These are phyloP conservation scores for Cryphonectria nitschkei DNA, from an alignment of 2,329 filamentous ascomycete species.

Conservation along the genomic window DNA sequence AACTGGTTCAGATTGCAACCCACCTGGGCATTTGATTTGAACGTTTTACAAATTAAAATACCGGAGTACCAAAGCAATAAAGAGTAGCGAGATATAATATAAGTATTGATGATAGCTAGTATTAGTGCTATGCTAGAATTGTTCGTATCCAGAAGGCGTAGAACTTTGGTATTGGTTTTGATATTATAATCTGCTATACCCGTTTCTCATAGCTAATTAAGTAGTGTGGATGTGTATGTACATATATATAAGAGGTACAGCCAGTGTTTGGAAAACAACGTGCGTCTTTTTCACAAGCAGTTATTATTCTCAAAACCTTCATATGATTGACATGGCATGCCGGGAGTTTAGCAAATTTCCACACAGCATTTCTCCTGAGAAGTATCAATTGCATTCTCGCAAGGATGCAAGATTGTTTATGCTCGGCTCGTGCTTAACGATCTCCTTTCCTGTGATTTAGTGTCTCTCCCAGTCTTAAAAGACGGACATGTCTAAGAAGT, in stretches of 20 bases:
- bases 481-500: neutral
- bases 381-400: neutral
- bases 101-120: slow-evolving; percentile 6
- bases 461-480: neutral
- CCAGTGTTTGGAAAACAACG: too few relatives aligned
- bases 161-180: neutral
- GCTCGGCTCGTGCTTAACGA: neutral
- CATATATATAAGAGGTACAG: too few relatives aligned
- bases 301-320: too few relatives aligned
- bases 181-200: neutral
- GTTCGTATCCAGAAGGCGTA: neutral
- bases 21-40: too few relatives aligned
- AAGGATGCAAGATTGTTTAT: neutral
- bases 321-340: too few relatives aligned
- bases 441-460: neutral
- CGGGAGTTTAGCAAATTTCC: too few relatives aligned
- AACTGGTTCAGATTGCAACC: too few relatives aligned
- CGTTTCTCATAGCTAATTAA: too few relatives aligned
- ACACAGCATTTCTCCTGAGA: neutral
- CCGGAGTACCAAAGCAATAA: neutral
- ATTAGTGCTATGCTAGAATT: neutral
- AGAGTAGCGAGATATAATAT: neutral
- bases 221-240: too few relatives aligned
- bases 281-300: too few relatives aligned
- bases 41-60: too few relatives aligned